Base-by-base conservation (phyloP, 1,284 basidiomycete genomes). In the Marasmius oreades region DNA sequence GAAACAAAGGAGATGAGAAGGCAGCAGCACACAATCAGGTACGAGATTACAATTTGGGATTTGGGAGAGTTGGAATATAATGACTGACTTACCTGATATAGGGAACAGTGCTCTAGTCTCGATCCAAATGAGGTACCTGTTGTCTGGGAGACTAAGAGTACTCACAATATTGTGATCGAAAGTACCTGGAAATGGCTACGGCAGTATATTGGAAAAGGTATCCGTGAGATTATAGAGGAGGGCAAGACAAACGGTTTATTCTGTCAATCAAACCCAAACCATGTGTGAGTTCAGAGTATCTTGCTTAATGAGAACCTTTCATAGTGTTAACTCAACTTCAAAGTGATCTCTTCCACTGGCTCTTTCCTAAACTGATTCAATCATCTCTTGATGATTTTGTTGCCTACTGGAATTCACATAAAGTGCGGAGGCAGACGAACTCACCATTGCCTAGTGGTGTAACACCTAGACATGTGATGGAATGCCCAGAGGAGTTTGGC, bases 291-390 rank as follows among this genome's bases (percentile, higher is more conserved):
- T 46, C 24, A 18, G 31, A 11, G 39, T 31, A 26, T 23, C 22
- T 26, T 28, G 24, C 6, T 3, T 12, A 4, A 14, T 43, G n/a
- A n/a, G 7, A 45, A 26, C 45, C 26, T 20, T 23, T 28, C 1
- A 11, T 24, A 2, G 12, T 23, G 6, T 45, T 45, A 11, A 45
- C n/a, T 45, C 22, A 23, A 11, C 2, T 4, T 10, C 22, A 2
- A 6, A 59, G 57, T 24, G 23, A 52, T 7, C 36, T 59, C 1
- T 59, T 55, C 45, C 54, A 47, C 5, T 59, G 57, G 57, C 53
- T 59, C 31, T 59, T 48, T 54, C 51, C 55, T 3, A 55, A 56
- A 22, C 55, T 59, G 31, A 51, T 59, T 20, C 57, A 59, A 51
- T 23, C 20, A 24, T 33, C 18, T 26, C 34, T 59, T 14, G 45